Percentiles rank a stretch among this genome's conserved stretches.
These are phyloP conservation scores for Entamoeba invadens DNA, from an alignment of 208 protist genomes.

Conservation along the genomic window DNA sequence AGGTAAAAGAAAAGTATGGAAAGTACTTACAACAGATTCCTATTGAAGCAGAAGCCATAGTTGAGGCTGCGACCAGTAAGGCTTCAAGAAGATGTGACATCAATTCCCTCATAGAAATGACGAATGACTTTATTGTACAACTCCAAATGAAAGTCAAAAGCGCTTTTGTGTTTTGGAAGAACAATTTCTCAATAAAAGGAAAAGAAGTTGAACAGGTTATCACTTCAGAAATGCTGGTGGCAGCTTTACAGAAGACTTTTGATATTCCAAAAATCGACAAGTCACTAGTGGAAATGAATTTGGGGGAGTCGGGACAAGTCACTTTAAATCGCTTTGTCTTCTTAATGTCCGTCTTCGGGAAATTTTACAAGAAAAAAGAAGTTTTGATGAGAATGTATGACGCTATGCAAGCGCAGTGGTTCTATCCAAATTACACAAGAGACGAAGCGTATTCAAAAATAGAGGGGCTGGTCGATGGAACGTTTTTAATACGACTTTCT, in stretches of 20 bases:
- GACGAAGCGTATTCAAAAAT: not conserved
- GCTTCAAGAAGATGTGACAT: not conserved
- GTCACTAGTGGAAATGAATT: not conserved
- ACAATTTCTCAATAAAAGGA: not conserved
- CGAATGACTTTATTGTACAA: not conserved
- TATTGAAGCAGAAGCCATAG: too few relatives aligned
- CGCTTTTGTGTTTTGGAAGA: not conserved
- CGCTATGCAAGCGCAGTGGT: not conserved
- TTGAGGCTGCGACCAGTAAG: too few relatives aligned
- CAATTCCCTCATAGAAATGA: not conserved
- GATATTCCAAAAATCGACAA: not conserved
- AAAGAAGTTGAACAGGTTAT: not conserved
- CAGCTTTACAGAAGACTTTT: not conserved
- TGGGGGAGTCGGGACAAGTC: not conserved
- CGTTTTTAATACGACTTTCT: not conserved
- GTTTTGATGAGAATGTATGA: not conserved
- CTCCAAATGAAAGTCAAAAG: not conserved
- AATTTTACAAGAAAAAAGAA: not conserved
- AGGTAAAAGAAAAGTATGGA: too few relatives aligned
- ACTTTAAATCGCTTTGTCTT: not conserved
- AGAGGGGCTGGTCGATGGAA: not conserved
- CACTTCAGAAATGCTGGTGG: not conserved
- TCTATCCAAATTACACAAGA: not conserved
- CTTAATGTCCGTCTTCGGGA: not conserved
- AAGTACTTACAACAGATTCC: too few relatives aligned